phyloP scores from a whole-genome alignment of 495 filamentous ascomycete species.

The Hypoxylon cercidicola region DNA sequence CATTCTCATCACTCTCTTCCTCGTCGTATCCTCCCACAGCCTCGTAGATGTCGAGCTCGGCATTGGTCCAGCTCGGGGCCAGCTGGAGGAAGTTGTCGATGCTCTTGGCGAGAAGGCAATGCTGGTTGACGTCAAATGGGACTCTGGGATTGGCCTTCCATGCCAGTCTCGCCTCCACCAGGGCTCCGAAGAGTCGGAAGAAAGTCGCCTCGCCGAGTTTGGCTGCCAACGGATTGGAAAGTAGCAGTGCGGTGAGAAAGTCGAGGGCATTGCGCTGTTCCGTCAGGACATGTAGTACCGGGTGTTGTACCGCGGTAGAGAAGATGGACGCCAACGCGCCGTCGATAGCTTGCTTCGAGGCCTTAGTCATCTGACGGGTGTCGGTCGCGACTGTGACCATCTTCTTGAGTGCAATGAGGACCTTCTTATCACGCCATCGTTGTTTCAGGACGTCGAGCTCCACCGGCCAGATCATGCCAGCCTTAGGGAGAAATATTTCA shows the following conservation, averaged over 20 bases:
- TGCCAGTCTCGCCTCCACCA: constrained; percentile 4
- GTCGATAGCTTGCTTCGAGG: constrained; percentile 4
- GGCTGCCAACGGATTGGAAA: not conserved
- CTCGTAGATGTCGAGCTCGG: too few species aligned
- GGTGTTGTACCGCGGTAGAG: not conserved
- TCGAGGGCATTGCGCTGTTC: not conserved
- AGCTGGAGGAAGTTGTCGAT: constrained; percentile 15
- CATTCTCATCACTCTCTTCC: too few species aligned
- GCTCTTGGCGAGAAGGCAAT: not conserved
- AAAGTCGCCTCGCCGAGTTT: not conserved
- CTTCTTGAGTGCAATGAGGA: not conserved
- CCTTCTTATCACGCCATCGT: not conserved
- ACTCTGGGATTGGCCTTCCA: constrained; percentile 9
- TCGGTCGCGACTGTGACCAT: not conserved
- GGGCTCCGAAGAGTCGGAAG: not conserved
- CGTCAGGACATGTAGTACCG: not conserved
- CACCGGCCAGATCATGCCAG: constrained; percentile 11
- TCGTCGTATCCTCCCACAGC: too few species aligned
- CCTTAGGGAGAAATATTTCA: not conserved
- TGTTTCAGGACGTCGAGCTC: not conserved
- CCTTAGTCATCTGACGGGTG: not conserved
- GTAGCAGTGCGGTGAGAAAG: not conserved
- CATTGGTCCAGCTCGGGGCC: too few species aligned
- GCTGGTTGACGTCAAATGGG: constrained; percentile 8
- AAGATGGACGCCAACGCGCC: constrained; percentile 1